Percentiles rank a stretch among this genome's conserved stretches.
Evolutionary conservation across 257 asterid genomes (phyloP).

Genomic region (Solanum virginianum): DNA sequence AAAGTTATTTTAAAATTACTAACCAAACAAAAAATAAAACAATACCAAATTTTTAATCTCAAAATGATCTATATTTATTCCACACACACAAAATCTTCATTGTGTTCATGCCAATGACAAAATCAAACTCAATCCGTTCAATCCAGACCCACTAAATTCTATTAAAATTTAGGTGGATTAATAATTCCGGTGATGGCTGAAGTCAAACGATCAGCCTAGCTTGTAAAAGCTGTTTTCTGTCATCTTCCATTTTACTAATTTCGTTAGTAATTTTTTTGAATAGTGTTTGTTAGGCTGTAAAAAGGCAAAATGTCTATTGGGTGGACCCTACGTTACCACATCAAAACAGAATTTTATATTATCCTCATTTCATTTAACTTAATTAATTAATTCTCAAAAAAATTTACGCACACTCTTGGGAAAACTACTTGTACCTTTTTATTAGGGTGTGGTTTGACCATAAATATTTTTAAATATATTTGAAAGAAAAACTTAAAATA

Average conservation of each 20-base stretch:
- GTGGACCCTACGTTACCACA: conserved; percentile 24
- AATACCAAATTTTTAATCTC: not conserved
- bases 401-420: not conserved
- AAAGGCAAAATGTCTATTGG: conserved; percentile 5
- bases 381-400: not conserved
- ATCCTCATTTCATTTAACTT: conserved; percentile 6
- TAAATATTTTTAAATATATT: too few species aligned
- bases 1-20: not conserved
- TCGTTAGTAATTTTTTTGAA: not conserved
- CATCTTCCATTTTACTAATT: not conserved
- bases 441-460: too few species aligned
- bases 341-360: not conserved
- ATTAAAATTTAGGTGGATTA: too few species aligned
- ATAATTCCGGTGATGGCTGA: not conserved
- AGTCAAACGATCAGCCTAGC: conserved; percentile 46
- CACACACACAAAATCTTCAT: not conserved
- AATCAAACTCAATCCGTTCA: too few species aligned
- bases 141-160: too few species aligned
- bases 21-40: not conserved
- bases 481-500: too few species aligned
- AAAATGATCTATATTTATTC: not conserved
- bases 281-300: not conserved
- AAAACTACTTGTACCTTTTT: too few species aligned
- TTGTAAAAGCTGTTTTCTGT: conserved; percentile 41
- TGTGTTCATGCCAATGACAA: not conserved